Percentiles rank a stretch among this genome's conserved stretches.
phyloP scores from a whole-genome alignment of 2,329 filamentous ascomycete species.

The Raffaelea ambrosiae region DNA sequence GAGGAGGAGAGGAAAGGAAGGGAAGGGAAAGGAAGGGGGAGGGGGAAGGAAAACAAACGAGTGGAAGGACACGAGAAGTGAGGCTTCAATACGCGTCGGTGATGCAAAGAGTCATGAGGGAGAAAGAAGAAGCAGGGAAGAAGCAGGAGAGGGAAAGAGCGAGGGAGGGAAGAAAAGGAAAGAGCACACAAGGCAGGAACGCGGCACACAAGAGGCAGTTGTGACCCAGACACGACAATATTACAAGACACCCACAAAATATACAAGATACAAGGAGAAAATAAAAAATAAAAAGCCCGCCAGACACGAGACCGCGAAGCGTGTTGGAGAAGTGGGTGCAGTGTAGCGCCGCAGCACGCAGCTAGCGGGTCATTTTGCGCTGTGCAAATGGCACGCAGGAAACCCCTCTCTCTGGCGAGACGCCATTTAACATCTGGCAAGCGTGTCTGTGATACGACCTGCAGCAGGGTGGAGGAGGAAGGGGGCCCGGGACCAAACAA shows the following conservation, averaged over 20 bases:
- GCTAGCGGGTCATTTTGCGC: constrained; percentile 10
- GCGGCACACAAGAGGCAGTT: too few relatives aligned
- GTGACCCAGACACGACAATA: constrained; percentile 10
- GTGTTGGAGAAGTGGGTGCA: constrained; percentile 11
- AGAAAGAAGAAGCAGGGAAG: background rate
- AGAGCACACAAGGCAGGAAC: constrained; percentile 2
- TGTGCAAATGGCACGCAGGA: too few relatives aligned
- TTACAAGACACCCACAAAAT: constrained; percentile 10
- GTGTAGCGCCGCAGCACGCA: constrained; percentile 4
- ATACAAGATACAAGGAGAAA: constrained; percentile 12
- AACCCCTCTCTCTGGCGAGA: too few relatives aligned
- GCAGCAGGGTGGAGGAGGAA: too few relatives aligned
- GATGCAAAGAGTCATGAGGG: background rate
- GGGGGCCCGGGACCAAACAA: too few relatives aligned
- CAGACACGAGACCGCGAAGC: constrained; percentile 13
- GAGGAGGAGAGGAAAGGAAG: background rate
- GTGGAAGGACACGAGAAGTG: background rate
- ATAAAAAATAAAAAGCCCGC: too few relatives aligned
- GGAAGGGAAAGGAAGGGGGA: background rate
- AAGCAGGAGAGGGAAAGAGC: background rate
- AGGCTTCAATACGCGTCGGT: background rate
- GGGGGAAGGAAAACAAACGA: background rate
- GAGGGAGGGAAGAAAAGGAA: constrained; percentile 2
- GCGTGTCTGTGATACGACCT: background rate
- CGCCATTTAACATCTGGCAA: background rate